Conservation (phyloP, 441 rosid species). For the Croton laevigatus region DNA sequence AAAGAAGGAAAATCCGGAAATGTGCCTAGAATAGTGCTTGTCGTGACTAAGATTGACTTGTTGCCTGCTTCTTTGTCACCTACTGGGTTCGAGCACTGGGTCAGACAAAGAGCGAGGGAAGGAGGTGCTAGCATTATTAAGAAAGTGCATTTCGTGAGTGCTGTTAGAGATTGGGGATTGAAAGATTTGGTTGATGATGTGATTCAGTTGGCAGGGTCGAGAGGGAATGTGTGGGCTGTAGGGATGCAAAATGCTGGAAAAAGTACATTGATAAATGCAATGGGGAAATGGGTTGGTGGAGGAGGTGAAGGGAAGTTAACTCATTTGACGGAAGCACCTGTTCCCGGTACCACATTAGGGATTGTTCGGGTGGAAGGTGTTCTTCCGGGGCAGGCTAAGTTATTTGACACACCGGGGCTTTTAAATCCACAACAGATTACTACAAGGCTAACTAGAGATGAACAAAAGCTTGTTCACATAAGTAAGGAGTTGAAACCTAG, state of each 20-base stretch:
- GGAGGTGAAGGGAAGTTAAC: conserved; percentile 34
- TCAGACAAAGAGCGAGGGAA: conserved; percentile 74
- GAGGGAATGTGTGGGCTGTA: conserved; percentile 90
- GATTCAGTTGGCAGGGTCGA: conserved; percentile 59
- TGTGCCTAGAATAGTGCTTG: conserved; percentile 73
- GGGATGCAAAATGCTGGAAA: conserved; percentile 92
- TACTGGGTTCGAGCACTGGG: conserved; percentile 76
- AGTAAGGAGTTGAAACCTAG: conserved; percentile 83
- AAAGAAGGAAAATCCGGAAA: conserved; percentile 81
- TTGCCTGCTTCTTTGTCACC: conserved; percentile 73
- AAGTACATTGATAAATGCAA: conserved; percentile 79
- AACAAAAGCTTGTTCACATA: conserved; percentile 77
- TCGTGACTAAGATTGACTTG: conserved; percentile 83
- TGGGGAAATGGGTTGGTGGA: conserved; percentile 51
- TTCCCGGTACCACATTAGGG: conserved; percentile 89
- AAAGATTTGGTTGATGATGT: conserved; percentile 77
- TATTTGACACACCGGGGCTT: conserved; percentile 90
- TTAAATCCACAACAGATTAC: conserved; percentile 81
- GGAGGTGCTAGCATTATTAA: conserved; percentile 68
- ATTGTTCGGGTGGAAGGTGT: conserved; percentile 78
- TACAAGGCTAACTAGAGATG: conserved; percentile 78
- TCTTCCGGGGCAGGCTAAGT: conserved; percentile 71
- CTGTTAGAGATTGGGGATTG: conserved; percentile 80
- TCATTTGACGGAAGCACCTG: conserved; percentile 84
- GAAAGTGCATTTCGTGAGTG: conserved; percentile 82